phyloP scores from a whole-genome alignment of 2,329 filamentous ascomycete species.

The Cladosporium sp. region DNA sequence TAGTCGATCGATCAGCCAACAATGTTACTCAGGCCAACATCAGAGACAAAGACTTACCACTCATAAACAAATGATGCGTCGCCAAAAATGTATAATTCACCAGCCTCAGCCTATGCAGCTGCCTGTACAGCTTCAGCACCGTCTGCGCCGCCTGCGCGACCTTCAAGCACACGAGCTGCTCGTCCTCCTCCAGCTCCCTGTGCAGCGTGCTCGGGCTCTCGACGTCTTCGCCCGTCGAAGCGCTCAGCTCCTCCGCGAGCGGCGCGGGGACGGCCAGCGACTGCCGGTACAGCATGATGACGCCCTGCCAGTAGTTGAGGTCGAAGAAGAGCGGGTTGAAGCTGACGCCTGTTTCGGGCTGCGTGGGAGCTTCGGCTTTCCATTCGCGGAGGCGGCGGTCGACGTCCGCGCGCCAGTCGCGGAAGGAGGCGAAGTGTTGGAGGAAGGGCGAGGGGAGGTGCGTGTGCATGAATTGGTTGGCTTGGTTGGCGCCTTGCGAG shows the following conservation, averaged over 20 bases:
- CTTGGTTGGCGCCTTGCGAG: conserved; percentile 55
- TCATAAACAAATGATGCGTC: conserved; percentile 96
- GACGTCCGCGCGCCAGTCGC: conserved; percentile 82
- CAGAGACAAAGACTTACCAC: conserved; percentile 52
- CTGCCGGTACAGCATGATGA: conserved; percentile 92
- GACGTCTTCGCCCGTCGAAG: conserved; percentile 49
- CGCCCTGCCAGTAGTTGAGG: conserved; percentile 94
- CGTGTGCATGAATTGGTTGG: conserved; percentile 69
- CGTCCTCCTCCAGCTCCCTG: conserved; percentile 66
- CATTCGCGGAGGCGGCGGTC: conserved; percentile 77
- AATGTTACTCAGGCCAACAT: not conserved
- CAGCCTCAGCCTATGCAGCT: conserved; percentile 77
- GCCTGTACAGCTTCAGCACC: conserved; percentile 82
- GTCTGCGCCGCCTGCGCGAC: conserved; percentile 92
- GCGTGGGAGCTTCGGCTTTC: conserved; percentile 75
- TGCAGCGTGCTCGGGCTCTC: conserved; percentile 49
- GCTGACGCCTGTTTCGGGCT: conserved; percentile 73
- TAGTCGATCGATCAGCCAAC: conserved; percentile 25
- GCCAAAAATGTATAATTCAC: conserved; percentile 96
- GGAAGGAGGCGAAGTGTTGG: conserved; percentile 74
- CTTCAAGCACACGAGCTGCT: conserved; percentile 87
- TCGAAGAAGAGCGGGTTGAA: conserved; percentile 89
- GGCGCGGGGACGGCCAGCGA: conserved; percentile 72
- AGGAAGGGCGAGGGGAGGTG: conserved; percentile 80
- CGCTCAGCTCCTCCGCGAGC: conserved; percentile 69